These are phyloP conservation scores for Eragrostis tef DNA, from an alignment of 202 grass and related monocot species.

Conservation along the genomic window DNA sequence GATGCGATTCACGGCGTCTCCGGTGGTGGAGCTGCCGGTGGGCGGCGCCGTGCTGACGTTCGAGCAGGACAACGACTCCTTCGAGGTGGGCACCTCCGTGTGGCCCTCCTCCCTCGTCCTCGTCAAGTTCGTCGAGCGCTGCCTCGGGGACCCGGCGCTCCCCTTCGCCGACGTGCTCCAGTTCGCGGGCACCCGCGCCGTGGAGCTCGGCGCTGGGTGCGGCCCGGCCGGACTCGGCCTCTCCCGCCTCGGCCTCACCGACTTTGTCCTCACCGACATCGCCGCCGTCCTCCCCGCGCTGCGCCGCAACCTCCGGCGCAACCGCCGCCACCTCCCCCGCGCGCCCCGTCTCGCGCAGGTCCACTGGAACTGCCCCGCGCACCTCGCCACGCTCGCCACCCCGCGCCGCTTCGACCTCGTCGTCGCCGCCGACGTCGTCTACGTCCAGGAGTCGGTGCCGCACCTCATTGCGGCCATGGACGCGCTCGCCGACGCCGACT, in stretches of 20 bases:
- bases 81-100: constrained; percentile 90
- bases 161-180: constrained; percentile 75
- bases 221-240: constrained; percentile 81
- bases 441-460: constrained; percentile 77
- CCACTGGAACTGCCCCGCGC: constrained; percentile 76
- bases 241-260: constrained; percentile 64
- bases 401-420: constrained; percentile 74
- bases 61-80: constrained; percentile 86
- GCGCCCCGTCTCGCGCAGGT: constrained; percentile 70
- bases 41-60: constrained; percentile 64
- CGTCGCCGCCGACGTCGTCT: constrained; percentile 81
- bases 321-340: constrained; percentile 56
- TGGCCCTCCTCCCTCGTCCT: constrained; percentile 86
- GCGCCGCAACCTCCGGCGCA: constrained; percentile 81
- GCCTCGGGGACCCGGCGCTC: constrained; percentile 50
- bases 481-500: constrained; percentile 63
- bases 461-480: constrained; percentile 84
- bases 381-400: constrained; percentile 53
- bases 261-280: constrained; percentile 86
- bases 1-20: constrained; percentile 85
- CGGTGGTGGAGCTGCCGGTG: constrained; percentile 76
- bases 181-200: constrained; percentile 66
- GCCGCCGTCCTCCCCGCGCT: constrained; percentile 82
- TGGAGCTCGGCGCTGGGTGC: constrained; percentile 82
- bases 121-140: constrained; percentile 79